Evolutionary conservation across 768 basidiomycete species (phyloP), one percentile per base, ranked within the genome.

Genomic region (Collybiopsis luxurians): DNA sequence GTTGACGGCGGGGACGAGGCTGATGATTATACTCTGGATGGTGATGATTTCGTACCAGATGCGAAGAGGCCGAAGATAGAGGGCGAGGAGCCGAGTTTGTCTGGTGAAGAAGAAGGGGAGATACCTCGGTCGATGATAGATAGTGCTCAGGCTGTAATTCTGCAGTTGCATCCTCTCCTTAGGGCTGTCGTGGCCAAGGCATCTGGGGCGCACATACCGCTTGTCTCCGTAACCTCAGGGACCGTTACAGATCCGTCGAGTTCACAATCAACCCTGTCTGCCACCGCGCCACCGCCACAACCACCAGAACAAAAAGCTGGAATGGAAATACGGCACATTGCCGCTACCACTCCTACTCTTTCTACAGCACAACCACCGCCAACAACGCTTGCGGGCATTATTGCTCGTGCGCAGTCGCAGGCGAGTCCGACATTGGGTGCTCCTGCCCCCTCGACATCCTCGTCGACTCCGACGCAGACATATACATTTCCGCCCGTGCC

Each of bases 331-430:
- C 50, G 13, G 4, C 24, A 19, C 9, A n/a, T 26, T 23, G 21
- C 31, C 13, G 31, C 6, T 5, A 34, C 31, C 31, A 5, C 31
- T 6, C 42, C 42, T 17, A 44, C n/a, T n/a, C 17, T n/a, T 5
- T 24, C 42, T 44, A 9, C 64, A 68, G 38, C 40, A 43, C 21
- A 19, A 9, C 10, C 24, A n/a, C 34, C 19, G 15, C 86, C 87
- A 64, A 83, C 85, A 34, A 89, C 87, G 0, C 64, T 89, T 46
- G 87, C 88, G 7, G 85, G 86, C 57, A 83, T 88, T 38, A 86
- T 89, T 56, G 85, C 87, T 7, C 82, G 81, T n/a, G 85, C 84
- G 5, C 87, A 88, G 61, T 74, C 79, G 51, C 82, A 82, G n/a
- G n/a, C n/a, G 63, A 78, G 67, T 56, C 60, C 76, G 54, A 23